phyloP scores from a whole-genome alignment of 108 stramenopile species.

The Cyclotella choctawhatcheeana region DNA sequence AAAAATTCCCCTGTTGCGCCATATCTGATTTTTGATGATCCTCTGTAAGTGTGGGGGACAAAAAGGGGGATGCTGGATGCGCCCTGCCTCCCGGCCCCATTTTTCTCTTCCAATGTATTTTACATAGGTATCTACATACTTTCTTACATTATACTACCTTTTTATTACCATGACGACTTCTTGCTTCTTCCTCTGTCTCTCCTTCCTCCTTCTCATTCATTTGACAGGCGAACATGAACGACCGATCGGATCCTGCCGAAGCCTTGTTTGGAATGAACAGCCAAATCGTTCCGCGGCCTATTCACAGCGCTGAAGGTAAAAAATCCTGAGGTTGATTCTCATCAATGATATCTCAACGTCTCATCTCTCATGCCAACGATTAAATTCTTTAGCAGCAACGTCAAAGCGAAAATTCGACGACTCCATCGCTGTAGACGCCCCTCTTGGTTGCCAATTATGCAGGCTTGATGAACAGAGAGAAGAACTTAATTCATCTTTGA shows the following conservation, averaged over 20 bases:
- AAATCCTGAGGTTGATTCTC: background rate
- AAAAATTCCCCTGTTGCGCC: too few species aligned
- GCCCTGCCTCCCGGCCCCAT: too few species aligned
- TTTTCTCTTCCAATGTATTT: too few species aligned
- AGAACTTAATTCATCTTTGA: background rate
- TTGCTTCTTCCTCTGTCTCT: background rate
- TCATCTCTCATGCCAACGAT: background rate
- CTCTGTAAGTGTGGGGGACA: too few species aligned
- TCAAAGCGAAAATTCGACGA: background rate
- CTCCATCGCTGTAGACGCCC: background rate
- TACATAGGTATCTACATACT: too few species aligned
- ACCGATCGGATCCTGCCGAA: background rate
- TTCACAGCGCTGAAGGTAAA: background rate
- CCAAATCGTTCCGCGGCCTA: background rate
- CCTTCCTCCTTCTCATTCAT: background rate
- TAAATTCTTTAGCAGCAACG: background rate
- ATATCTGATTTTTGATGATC: too few species aligned
- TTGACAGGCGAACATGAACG: background rate
- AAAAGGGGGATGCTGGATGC: too few species aligned
- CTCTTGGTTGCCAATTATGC: background rate
- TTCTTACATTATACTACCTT: too few species aligned
- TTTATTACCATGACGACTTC: background rate
- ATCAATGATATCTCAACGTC: background rate
- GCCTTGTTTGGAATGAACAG: background rate
- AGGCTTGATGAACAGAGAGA: background rate